Evolutionary conservation across 1,139 yeast species (phyloP).

Genomic region (Yamadazyma jaroonii): DNA sequence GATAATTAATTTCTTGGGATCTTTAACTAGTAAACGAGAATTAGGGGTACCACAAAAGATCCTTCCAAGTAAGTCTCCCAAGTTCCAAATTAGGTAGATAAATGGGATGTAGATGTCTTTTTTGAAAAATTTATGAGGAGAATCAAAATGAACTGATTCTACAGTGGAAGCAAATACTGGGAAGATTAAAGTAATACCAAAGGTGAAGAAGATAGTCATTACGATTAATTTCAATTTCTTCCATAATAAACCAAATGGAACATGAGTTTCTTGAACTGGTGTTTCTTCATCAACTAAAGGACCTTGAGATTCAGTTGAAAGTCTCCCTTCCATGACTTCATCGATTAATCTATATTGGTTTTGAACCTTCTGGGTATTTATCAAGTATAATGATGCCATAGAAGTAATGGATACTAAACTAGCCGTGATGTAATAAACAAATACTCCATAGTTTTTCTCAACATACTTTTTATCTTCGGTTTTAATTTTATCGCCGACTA

Average conservation of each 20-base stretch:
- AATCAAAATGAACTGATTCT: slow-evolving; percentile 44
- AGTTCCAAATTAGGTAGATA: slow-evolving; percentile 78
- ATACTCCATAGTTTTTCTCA: slow-evolving; percentile 48
- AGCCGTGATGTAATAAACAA: slow-evolving; percentile 70
- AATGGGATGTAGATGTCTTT: slow-evolving; percentile 67
- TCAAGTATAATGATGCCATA: slow-evolving; percentile 34
- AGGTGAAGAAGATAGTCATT: slow-evolving; percentile 68
- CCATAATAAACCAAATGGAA: slow-evolving; percentile 54
- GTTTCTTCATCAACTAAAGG: slow-evolving; percentile 1
- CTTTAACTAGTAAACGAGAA: slow-evolving; percentile 31
- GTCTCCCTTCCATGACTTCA: slow-evolving; percentile 10
- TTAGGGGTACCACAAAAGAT: slow-evolving; percentile 58
- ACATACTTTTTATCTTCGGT: slow-evolving; percentile 20
- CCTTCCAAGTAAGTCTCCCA: slow-evolving; percentile 83
- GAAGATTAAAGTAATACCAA: slow-evolving; percentile 74
- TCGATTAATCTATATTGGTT: slow-evolving; percentile 19
- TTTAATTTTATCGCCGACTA: slow-evolving; percentile 31
- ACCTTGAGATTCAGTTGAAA: background rate
- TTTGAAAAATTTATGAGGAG: slow-evolving; percentile 32
- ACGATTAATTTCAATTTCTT: slow-evolving; percentile 60
- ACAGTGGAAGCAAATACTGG: slow-evolving; percentile 87
- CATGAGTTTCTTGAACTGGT: slow-evolving; percentile 19
- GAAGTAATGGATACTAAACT: slow-evolving; percentile 57
- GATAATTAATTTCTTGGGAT: slow-evolving; percentile 40
- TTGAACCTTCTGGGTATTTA: slow-evolving; percentile 23